Percentiles rank a stretch among this genome's conserved stretches.
Conservation (phyloP, 2,329 filamentous ascomycete genomes). For the Diaporthe amygdali region DNA sequence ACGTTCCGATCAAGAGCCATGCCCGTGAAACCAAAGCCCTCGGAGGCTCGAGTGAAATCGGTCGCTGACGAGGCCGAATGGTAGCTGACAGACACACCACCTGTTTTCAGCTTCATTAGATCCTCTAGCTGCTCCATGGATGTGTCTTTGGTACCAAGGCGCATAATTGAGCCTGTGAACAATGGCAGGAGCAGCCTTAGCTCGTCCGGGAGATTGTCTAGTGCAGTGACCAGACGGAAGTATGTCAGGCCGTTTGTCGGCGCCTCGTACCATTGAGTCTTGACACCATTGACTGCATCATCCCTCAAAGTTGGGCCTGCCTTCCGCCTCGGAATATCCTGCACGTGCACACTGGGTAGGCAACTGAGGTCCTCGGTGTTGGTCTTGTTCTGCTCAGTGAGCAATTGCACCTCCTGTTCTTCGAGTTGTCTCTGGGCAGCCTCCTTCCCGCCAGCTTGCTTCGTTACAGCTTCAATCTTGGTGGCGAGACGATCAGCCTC, state of each 20-base stretch:
- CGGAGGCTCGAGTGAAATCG: constrained; percentile 72
- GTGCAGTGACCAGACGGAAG: constrained; percentile 84
- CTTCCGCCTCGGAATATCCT: constrained; percentile 83
- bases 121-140: constrained; percentile 96
- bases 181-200: constrained; percentile 84
- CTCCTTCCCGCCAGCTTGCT: constrained; percentile 72
- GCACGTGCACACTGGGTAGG: constrained; percentile 84
- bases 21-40: constrained; percentile 84
- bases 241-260: constrained; percentile 96
- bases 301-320: constrained; percentile 67
- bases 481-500: constrained; percentile 75
- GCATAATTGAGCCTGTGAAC: constrained; percentile 92
- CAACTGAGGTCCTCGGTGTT: constrained; percentile 86
- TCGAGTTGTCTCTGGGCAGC: constrained; percentile 75
- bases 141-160: constrained; percentile 85
- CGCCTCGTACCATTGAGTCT: constrained; percentile 88
- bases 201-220: constrained; percentile 82
- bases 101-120: constrained; percentile 93
- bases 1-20: constrained; percentile 91
- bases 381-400: constrained; percentile 83
- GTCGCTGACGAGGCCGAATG: constrained; percentile 80
- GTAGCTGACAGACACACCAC: constrained; percentile 84
- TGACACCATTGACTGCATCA: constrained; percentile 66
- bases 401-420: constrained; percentile 77
- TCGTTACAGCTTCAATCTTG: constrained; percentile 75